Evolutionary conservation across 2,329 filamentous ascomycete species (phyloP).

Genomic region (Nemania sp.): DNA sequence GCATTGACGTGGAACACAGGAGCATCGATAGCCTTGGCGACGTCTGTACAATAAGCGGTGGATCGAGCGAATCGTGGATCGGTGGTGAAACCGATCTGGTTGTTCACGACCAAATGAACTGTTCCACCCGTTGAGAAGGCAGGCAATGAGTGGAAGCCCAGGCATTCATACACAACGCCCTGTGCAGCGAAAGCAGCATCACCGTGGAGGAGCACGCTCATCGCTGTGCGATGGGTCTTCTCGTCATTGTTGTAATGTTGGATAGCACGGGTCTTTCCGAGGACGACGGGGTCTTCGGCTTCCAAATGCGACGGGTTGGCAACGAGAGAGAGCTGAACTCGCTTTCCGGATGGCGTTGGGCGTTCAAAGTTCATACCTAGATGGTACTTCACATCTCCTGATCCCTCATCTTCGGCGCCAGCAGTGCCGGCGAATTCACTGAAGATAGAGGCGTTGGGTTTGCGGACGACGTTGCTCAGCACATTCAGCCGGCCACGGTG

Average conservation of each 20-base stretch:
- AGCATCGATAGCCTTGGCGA: constrained; percentile 97
- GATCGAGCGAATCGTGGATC: constrained; percentile 97
- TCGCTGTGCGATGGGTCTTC: constrained; percentile 82
- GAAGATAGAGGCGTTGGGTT: constrained; percentile 99
- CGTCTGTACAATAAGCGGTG: constrained; percentile 98
- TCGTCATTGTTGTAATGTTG: constrained; percentile 99
- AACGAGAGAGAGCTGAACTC: constrained; percentile 97
- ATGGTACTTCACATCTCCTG: constrained; percentile 99
- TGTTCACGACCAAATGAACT: constrained; percentile 97
- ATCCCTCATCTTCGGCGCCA: constrained; percentile 90
- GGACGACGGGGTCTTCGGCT: constrained; percentile 95
- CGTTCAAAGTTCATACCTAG: constrained; percentile 99
- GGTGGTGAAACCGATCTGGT: constrained; percentile 99
- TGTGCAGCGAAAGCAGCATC: constrained; percentile 96
- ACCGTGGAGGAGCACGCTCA: constrained; percentile 95
- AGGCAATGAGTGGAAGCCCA: constrained; percentile 94
- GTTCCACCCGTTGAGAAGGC: constrained; percentile 97
- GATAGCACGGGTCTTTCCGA: constrained; percentile 96
- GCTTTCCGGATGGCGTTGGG: constrained; percentile 96
- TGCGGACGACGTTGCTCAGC: constrained; percentile 96
- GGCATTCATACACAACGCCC: constrained; percentile 96
- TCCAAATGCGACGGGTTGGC: constrained; percentile 98
- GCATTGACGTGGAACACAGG: constrained; percentile 99
- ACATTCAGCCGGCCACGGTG: constrained; percentile 98
- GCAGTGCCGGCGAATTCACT: constrained; percentile 92